Evolutionary conservation across 148 eudicot genomes (phyloP).

Genomic region (Silene uniflora): DNA sequence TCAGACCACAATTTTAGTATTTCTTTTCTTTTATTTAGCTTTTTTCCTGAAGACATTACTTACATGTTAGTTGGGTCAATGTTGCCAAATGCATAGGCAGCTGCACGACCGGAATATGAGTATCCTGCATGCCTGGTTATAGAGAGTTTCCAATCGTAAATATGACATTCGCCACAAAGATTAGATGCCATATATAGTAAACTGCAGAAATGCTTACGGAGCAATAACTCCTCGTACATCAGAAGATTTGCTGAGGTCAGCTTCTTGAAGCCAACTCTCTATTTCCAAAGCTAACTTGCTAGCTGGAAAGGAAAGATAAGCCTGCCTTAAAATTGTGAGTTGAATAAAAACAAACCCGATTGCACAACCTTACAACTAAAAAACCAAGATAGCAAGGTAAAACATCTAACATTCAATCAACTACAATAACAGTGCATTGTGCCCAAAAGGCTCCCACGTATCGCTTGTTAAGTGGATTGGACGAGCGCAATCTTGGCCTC

Average conservation of each 20-base stretch:
- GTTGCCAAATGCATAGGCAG: slow-evolving; percentile 94
- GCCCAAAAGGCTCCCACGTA: neutral
- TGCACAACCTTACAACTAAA: neutral
- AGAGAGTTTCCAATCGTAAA: slow-evolving; percentile 12
- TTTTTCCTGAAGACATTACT: slow-evolving; percentile 22
- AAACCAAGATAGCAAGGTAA: neutral
- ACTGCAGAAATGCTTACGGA: slow-evolving; percentile 59
- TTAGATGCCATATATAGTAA: neutral
- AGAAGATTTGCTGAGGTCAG: slow-evolving; percentile 62
- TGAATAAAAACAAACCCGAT: neutral
- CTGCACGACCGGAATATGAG: slow-evolving; percentile 98
- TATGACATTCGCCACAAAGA: neutral
- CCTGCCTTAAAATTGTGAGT: slow-evolving; percentile 9
- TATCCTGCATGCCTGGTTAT: slow-evolving; percentile 91
- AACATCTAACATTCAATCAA: neutral
- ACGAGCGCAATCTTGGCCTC: no score
- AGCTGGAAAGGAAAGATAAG: slow-evolving; percentile 44
- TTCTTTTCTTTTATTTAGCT: neutral
- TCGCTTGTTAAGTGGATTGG: no score
- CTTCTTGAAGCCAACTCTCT: slow-evolving; percentile 76
- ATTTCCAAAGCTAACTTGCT: slow-evolving; percentile 65
- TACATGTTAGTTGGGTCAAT: slow-evolving; percentile 86
- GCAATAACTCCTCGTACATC: slow-evolving; percentile 98
- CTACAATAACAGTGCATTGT: neutral
- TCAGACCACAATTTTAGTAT: neutral